Evolutionary conservation across 2,329 filamentous ascomycete species (phyloP), one percentile per base, ranked within the genome.

Genomic region (Fragosphaeria purpurea): DNA sequence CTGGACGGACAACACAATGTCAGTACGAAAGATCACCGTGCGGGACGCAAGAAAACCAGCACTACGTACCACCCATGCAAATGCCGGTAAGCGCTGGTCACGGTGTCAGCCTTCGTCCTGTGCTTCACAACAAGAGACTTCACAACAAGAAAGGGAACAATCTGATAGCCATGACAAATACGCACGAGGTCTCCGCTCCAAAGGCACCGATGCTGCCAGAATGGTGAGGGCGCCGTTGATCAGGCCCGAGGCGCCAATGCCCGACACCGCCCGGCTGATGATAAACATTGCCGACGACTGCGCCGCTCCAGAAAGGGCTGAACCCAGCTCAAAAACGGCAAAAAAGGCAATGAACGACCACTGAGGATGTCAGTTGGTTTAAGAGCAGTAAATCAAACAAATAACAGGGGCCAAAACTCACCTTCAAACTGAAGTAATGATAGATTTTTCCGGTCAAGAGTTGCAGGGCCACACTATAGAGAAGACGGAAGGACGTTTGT

Each of bases 291-390:
- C 56, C 0, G 74, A 76, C 8, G 67, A 73, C 0, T 59, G 63
- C 0, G 77, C 71, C 47, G 69, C 55, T 50, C 64, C 78, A 54
- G 77, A 81, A n/a, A 82, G 60, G 4, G 76, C 56, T 0, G 73
- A 77, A 2, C 79, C 79, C 1, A 79, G 30, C 57, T 80, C 76
- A 54, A 82, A 82, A 41, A 79, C 50, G 38, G 62, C 56, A 33
- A 82, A 65, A 42, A 74, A 70, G 47, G 50, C 46, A 6, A 70
- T 56, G 45, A 68, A 72, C 0, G 66, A 60, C 61, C 64, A 68
- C 63, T 69, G 56, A 7, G 4, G 34, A 22, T 4, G 6, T n/a
- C 3, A 37, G 13, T 38, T 11, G 7, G 9, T 10, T 10, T 7
- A 11, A 30, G 22, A 42, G 13, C 13, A 42, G n/a, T 22, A 22